Conservation (phyloP, 768 basidiomycete species). For the Mrakia gelida region DNA sequence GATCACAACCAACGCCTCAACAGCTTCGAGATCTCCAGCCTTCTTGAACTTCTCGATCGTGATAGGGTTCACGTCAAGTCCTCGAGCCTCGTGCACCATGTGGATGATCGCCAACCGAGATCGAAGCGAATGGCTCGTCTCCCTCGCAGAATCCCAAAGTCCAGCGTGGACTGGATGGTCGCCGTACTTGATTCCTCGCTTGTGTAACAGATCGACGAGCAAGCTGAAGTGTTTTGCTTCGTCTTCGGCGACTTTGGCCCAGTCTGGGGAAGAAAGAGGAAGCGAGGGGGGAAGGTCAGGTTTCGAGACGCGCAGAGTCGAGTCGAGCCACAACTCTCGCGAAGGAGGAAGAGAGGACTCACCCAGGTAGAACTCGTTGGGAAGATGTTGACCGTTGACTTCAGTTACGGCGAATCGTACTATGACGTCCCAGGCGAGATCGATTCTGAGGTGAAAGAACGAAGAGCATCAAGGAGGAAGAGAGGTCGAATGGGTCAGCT, state of each 20-base stretch:
- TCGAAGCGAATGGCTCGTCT: constrained; percentile 63
- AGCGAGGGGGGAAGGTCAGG: no score
- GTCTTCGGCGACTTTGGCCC: constrained; percentile 74
- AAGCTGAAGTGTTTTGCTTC: constrained; percentile 73
- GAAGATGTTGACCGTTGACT: constrained; percentile 52
- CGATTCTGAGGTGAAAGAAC: constrained; percentile 47
- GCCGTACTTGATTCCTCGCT: constrained; percentile 44
- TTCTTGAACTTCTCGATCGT: constrained; percentile 69
- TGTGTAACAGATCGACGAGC: constrained; percentile 58
- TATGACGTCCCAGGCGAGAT: constrained; percentile 83
- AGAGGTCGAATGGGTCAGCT: no score
- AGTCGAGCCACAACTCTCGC: no score
- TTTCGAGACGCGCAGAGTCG: no score
- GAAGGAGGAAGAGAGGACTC: neutral
- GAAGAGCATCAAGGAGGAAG: neutral
- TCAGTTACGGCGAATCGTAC: constrained; percentile 60
- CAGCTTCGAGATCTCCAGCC: constrained; percentile 58
- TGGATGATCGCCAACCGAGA: constrained; percentile 77
- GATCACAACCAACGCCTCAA: constrained; percentile 65
- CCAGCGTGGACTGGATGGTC: constrained; percentile 62
- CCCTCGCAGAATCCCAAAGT: constrained; percentile 71
- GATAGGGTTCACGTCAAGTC: constrained; percentile 75
- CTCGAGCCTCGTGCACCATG: constrained; percentile 57
- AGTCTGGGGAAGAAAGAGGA: constrained; percentile 47
- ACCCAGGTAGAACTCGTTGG: constrained; percentile 67